These are phyloP conservation scores for Suhomyces bribrorum DNA, from an alignment of 1,139 yeast genomes.

Conservation along the genomic window DNA sequence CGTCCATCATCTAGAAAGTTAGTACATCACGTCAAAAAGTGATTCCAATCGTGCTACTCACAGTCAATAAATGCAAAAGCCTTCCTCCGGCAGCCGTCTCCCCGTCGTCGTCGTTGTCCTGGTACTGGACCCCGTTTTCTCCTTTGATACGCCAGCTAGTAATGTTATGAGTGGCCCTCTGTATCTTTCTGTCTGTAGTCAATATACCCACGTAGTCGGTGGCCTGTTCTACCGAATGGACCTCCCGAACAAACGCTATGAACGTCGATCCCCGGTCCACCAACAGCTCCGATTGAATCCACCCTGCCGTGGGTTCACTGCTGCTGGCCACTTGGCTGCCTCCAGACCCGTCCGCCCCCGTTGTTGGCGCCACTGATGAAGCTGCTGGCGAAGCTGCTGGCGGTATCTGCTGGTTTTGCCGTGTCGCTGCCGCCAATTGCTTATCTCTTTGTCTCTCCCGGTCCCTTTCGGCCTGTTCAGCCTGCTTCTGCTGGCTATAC, in stretches of 20 bases:
- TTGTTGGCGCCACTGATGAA: background rate
- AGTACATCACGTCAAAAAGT: constrained; percentile 2
- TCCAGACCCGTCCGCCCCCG: background rate
- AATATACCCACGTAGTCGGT: constrained; percentile 50
- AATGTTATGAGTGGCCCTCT: constrained; percentile 77
- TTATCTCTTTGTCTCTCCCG: background rate
- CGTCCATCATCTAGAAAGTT: constrained; percentile 61
- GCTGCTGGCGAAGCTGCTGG: background rate
- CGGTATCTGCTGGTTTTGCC: too few relatives aligned
- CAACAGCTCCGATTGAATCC: constrained; percentile 78
- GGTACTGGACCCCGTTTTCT: constrained; percentile 54
- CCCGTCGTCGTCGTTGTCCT: constrained; percentile 96
- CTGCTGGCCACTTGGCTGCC: too few relatives aligned
- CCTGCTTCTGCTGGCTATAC: constrained; percentile 24
- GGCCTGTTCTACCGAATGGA: constrained; percentile 66
- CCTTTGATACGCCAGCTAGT: constrained; percentile 78
- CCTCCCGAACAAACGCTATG: constrained; percentile 70
- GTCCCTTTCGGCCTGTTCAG: constrained; percentile 2
- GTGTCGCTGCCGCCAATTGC: too few relatives aligned
- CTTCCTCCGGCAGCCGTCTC: constrained; percentile 96
- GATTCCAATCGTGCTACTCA: constrained; percentile 27
- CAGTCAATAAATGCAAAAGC: constrained; percentile 73
- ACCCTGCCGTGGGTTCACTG: constrained; percentile 63
- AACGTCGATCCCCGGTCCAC: constrained; percentile 85
- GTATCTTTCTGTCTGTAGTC: constrained; percentile 63